phyloP scores from a whole-genome alignment of 2,329 filamentous ascomycete species.

The Neopestalotiopsis rosae region DNA sequence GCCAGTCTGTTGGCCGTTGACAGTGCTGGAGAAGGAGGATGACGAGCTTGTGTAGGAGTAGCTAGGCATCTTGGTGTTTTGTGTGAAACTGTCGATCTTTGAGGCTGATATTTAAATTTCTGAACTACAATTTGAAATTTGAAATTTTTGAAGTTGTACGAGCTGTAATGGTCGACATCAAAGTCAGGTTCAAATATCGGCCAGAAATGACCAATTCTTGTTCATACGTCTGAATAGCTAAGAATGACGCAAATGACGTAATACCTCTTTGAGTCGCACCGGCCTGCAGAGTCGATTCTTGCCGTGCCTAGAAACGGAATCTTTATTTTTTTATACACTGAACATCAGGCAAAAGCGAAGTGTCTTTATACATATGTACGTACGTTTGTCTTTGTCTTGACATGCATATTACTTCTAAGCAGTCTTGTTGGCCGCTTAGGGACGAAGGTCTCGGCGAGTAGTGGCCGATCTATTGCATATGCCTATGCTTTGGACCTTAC shows the following conservation, averaged over 20 bases:
- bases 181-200: not conserved
- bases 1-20: conserved; percentile 12
- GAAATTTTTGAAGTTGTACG: not conserved
- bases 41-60: conserved; percentile 17
- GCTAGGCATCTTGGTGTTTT: conserved; percentile 7
- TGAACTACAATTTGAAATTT: not conserved
- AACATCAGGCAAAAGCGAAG: too few relatives aligned
- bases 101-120: not conserved
- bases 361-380: too few relatives aligned
- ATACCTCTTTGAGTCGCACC: not conserved
- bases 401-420: not conserved
- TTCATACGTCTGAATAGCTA: not conserved
- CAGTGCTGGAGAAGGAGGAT: conserved; percentile 16
- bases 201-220: not conserved
- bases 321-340: too few relatives aligned
- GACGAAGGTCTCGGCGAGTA: too few relatives aligned
- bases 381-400: not conserved
- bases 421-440: not conserved
- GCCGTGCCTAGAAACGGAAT: not conserved
- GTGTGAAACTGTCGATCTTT: not conserved
- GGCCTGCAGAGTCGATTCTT: not conserved
- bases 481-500: too few relatives aligned
- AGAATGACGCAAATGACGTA: conserved; percentile 10
- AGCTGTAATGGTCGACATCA: not conserved
- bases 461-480: too few relatives aligned